Evolutionary conservation across 2,329 filamentous ascomycete genomes (phyloP).

Genomic region (Botrytis sinoallii): DNA sequence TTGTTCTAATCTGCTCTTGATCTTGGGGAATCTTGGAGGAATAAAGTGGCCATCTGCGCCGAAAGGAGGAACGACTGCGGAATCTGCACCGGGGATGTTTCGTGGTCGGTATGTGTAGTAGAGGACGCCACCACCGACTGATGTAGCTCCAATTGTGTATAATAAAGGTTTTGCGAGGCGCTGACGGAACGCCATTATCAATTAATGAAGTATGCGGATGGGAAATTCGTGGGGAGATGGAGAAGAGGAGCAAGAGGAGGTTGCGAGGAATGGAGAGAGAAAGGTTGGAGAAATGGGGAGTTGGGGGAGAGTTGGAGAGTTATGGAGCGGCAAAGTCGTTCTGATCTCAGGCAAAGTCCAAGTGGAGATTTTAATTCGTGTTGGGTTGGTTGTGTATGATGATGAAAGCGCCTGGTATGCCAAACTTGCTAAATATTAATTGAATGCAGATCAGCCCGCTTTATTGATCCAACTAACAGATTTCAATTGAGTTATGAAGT

Average conservation of each 20-base stretch:
- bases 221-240: slow-evolving; percentile 10
- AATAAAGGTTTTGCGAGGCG: slow-evolving; percentile 49
- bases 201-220: not conserved
- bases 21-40: slow-evolving; percentile 49
- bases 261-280: slow-evolving; percentile 25
- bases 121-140: slow-evolving; percentile 46
- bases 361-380: slow-evolving; percentile 12
- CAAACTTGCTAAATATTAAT: slow-evolving; percentile 14
- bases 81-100: slow-evolving; percentile 68
- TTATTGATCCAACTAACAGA: not conserved
- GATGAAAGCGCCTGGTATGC: not conserved
- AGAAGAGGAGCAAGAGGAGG: slow-evolving; percentile 15
- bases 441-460: slow-evolving; percentile 18
- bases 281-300: slow-evolving; percentile 18
- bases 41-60: slow-evolving; percentile 65
- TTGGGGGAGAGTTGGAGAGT: slow-evolving; percentile 5
- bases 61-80: slow-evolving; percentile 66
- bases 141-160: slow-evolving; percentile 49
- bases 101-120: slow-evolving; percentile 63
- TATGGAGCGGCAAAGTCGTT: not conserved
- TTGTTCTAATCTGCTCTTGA: slow-evolving; percentile 49
- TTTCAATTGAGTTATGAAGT: not conserved
- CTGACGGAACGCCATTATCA: slow-evolving; percentile 39
- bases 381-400: slow-evolving; percentile 5
- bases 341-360: not conserved